These are phyloP conservation scores for Kluyveromyces lactis DNA, from an alignment of 805 yeast species.

Conservation along the genomic window DNA sequence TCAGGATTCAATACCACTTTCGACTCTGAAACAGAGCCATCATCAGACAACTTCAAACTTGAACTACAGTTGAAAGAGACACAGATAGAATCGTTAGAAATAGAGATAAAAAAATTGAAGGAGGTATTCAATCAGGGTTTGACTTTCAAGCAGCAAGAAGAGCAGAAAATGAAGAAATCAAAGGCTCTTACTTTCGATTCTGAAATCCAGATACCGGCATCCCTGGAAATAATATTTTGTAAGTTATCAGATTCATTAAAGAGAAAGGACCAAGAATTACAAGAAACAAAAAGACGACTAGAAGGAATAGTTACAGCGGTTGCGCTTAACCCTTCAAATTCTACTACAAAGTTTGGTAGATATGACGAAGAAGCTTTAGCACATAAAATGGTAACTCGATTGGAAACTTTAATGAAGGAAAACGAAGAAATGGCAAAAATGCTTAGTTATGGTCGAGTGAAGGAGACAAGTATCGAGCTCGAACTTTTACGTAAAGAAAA, in stretches of 20 bases:
- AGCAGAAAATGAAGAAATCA: constrained; percentile 7
- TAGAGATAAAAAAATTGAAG: constrained; percentile 34
- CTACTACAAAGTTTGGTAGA: constrained; percentile 45
- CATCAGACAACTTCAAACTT: constrained; percentile 35
- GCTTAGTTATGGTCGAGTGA: constrained; percentile 69
- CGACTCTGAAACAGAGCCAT: constrained; percentile 14
- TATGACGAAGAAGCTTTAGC: constrained; percentile 70
- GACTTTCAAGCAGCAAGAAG: constrained; percentile 31
- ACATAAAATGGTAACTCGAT: constrained; percentile 57
- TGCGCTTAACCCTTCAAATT: constrained; percentile 41
- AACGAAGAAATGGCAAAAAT: constrained; percentile 62
- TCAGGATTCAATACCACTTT: constrained; percentile 9
- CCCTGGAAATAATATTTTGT: constrained; percentile 39
- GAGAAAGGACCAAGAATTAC: constrained; percentile 42
- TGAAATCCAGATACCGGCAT: constrained; percentile 33
- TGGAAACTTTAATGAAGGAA: constrained; percentile 55
- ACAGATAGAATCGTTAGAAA: constrained; percentile 38
- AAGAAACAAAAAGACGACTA: constrained; percentile 52
- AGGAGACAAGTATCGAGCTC: constrained; percentile 60
- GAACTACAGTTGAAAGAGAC: constrained; percentile 50
- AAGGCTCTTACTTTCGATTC: constrained; percentile 6
- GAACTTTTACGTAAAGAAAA: constrained; percentile 50
- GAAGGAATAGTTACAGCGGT: constrained; percentile 56
- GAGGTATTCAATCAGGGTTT: constrained; percentile 28
- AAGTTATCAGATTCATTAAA: constrained; percentile 41